Conservation (phyloP, 768 basidiomycete genomes). For the Leucosporidium yakuticum region DNA sequence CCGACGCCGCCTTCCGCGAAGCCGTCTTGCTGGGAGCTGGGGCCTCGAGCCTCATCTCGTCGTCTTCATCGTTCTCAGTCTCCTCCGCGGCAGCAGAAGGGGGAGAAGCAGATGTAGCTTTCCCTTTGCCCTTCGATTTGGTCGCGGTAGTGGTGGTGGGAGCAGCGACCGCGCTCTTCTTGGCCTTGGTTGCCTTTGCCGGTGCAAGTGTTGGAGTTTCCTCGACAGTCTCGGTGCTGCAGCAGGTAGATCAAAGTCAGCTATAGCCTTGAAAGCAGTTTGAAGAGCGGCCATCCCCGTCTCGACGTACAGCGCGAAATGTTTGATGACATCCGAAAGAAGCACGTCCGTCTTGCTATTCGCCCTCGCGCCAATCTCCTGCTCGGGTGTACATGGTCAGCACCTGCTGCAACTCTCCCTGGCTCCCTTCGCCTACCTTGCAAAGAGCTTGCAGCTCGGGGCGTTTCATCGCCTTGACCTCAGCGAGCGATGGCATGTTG, state of each 20-base stretch:
- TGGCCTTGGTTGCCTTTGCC: not conserved
- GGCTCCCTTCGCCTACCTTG: slow-evolving; percentile 1
- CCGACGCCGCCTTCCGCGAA: not conserved
- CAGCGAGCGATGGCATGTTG: slow-evolving; percentile 1
- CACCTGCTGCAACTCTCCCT: not conserved
- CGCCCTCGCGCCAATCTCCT: slow-evolving; percentile 11
- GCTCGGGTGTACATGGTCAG: not conserved
- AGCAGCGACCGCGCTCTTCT: not conserved
- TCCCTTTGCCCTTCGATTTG: too few relatives aligned
- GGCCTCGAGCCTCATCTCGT: not conserved
- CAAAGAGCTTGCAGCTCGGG: not conserved
- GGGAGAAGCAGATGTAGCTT: too few relatives aligned
- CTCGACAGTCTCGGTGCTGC: too few relatives aligned
- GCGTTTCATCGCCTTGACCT: slow-evolving; percentile 4
- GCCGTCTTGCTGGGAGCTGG: not conserved
- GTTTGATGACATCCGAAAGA: not conserved
- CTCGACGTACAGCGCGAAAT: not conserved
- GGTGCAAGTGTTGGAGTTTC: too few relatives aligned
- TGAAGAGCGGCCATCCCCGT: too few relatives aligned
- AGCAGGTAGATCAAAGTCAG: too few relatives aligned
- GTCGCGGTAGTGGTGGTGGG: too few relatives aligned
- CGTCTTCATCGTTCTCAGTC: not conserved
- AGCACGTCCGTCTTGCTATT: slow-evolving; percentile 14
- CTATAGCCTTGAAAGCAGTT: too few relatives aligned
- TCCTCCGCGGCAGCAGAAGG: not conserved